Base-by-base conservation (phyloP, 139 green algal species). In the Desmodesmus armatus region DNA sequence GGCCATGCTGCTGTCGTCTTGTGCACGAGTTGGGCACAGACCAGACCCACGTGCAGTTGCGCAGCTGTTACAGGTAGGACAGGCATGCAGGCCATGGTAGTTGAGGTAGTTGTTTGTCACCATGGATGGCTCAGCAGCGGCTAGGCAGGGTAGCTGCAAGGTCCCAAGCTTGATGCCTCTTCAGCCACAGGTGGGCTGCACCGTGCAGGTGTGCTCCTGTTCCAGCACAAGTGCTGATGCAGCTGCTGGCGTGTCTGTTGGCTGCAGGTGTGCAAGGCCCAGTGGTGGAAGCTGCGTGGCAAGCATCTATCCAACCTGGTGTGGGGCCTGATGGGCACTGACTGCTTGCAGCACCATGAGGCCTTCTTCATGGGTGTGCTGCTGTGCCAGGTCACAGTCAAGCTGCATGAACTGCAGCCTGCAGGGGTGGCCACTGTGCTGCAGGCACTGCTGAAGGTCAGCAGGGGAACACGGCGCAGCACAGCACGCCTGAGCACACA, bases 361-460 rank as follows among this genome's bases (percentile, higher is more conserved):
- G 29, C 5, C n/a, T 76, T 41, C 60, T 35, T 84, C 5, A 9
- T 62, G 23, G 31, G 47, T 7, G 23, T n/a, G 0, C 15, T 74
- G 43, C 80, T 79, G n/a, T 69, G 79, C 1, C 78, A 85, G 55
- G 86, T 79, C 49, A 39, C 90, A 33, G 70, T 81, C 74, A 80
- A 80, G 65, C 17, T 92, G 51, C 65, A 87, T 27, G 88, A 89
- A 41, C 39, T 88, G 31, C 67, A 62, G 44, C 87, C 87, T 31
- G 74, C 85, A 39, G 86, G 72, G 6, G 58, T 92, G 5, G 66
- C 83, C 21, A 88, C 79, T 11, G 55, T 92, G 40, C 60, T 85
- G 67, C 55, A 21, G 23, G 88, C 79, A 19, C 39, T 84, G 40
- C 21, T 75, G 60, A 37, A 84, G 40, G 21, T 71, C 25, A 53